Base-by-base conservation (phyloP, 768 basidiomycete species). In the Mycena pura region DNA sequence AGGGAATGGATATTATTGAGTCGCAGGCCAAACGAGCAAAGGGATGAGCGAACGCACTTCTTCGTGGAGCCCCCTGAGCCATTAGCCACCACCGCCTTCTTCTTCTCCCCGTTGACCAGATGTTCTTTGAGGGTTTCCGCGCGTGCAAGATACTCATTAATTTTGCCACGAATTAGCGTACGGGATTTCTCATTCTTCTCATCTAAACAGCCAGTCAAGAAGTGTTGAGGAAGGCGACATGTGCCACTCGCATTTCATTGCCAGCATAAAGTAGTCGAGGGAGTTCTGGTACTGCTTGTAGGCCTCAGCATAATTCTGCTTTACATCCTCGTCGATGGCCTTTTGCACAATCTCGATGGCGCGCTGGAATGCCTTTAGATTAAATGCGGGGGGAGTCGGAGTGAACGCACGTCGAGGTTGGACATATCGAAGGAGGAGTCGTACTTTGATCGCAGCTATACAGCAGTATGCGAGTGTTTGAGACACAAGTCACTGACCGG, bases 251-350 rank as follows among this genome's bases (percentile, higher is more conserved):
- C 95, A 96, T 76, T 95, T 96, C 73, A 94, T 81, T 9, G 96
- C 95, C 66, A 98, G 91, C 92, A 98, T 94, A 76, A 99, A 99
- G 74, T 96, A 99, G 73, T 99, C 97, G 60, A 99, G 84, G 1
- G 93, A 84, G 82, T 98, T 96, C 81, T 91, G 90, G 78, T 97
- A 97, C 65, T 88, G 85, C 79, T 92, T 96, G 85, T 93, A 96
- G 19, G 96, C 96, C 69, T 96, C 95, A 6, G 85, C 80, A 78
- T 98, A 99, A 77, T 97, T 93, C 75, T 91, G 89, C 74, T 95
- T 95, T 62, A 84, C 83, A 78, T 99, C 97, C 63, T 93, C 90
- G 57, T 95, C 95, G 69, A 96, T 96, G 57, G 95, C 95, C 65
- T 86, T 86, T 77, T 95, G 92, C 24, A 97, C 93, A 57, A 97